These are phyloP conservation scores for Candida golubevii DNA, from an alignment of 805 yeast genomes.

Conservation along the genomic window DNA sequence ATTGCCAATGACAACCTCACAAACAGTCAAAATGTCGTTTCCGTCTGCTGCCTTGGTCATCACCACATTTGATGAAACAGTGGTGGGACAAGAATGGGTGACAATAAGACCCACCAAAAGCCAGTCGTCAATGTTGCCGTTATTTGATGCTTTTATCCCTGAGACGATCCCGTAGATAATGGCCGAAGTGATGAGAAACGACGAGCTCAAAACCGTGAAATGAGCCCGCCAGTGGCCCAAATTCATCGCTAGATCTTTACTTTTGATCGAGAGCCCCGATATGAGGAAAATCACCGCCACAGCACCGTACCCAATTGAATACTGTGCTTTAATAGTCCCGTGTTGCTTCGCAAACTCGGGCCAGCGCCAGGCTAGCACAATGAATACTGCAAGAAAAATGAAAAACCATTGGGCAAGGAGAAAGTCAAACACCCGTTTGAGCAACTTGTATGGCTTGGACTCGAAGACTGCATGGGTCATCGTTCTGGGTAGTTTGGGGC, in stretches of 20 bases:
- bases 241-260: constrained; percentile 57
- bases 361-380: constrained; percentile 70
- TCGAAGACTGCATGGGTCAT: neutral
- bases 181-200: constrained; percentile 68
- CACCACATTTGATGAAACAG: constrained; percentile 87
- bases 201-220: constrained; percentile 57
- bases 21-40: constrained; percentile 68
- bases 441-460: constrained; percentile 2
- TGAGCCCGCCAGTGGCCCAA: constrained; percentile 81
- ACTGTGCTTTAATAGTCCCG: constrained; percentile 70
- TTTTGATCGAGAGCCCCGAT: constrained; percentile 74
- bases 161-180: constrained; percentile 69
- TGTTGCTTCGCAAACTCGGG: constrained; percentile 84
- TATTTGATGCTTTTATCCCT: constrained; percentile 56
- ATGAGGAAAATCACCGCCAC: constrained; percentile 82
- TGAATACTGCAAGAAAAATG: constrained; percentile 62
- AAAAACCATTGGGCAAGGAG: constrained; percentile 68
- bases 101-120: constrained; percentile 76
- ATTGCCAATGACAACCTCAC: constrained; percentile 85
- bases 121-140: constrained; percentile 66
- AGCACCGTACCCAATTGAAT: constrained; percentile 78
- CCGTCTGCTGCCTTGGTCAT: constrained; percentile 89
- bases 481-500: neutral
- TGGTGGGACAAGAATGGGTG: constrained; percentile 86
- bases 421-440: constrained; percentile 21